These are phyloP conservation scores for Thalassia testudinum DNA, from an alignment of 116 monocot species.

Conservation along the genomic window DNA sequence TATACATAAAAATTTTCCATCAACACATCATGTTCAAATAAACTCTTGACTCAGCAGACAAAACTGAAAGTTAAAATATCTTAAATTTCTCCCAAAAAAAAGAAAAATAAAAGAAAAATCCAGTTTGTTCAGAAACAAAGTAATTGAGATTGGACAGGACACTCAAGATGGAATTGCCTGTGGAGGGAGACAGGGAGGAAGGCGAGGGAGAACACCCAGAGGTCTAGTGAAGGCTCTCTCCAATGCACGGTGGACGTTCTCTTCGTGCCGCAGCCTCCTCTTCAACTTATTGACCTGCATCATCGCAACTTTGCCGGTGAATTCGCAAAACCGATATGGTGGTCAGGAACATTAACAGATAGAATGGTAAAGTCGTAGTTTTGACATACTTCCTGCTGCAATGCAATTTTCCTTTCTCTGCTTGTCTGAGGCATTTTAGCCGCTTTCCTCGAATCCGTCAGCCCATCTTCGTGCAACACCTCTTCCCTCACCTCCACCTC, in stretches of 20 bases:
- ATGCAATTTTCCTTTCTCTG: conserved; percentile 66
- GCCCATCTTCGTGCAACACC: too few relatives aligned
- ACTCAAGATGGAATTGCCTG: conserved; percentile 38
- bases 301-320: too few relatives aligned
- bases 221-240: conserved; percentile 92
- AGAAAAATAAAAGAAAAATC: too few relatives aligned
- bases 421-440: too few relatives aligned
- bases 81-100: too few relatives aligned
- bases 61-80: neutral
- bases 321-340: too few relatives aligned
- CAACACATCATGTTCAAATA: too few relatives aligned
- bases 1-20: too few relatives aligned
- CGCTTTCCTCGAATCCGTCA: too few relatives aligned
- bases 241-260: conserved; percentile 81
- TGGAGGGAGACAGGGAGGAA: conserved; percentile 85
- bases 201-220: conserved; percentile 83
- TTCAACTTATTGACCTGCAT: conserved; percentile 71
- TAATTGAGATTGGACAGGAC: too few relatives aligned
- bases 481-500: too few relatives aligned
- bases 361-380: neutral
- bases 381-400: conserved; percentile 72
- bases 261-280: conserved; percentile 79
- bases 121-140: neutral
- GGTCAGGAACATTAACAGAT: too few relatives aligned
- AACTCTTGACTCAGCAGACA: neutral